Conservation (phyloP, 225 moss, liverwort and hornwort genomes). For the Bryoerythrophyllum caledonicum region DNA sequence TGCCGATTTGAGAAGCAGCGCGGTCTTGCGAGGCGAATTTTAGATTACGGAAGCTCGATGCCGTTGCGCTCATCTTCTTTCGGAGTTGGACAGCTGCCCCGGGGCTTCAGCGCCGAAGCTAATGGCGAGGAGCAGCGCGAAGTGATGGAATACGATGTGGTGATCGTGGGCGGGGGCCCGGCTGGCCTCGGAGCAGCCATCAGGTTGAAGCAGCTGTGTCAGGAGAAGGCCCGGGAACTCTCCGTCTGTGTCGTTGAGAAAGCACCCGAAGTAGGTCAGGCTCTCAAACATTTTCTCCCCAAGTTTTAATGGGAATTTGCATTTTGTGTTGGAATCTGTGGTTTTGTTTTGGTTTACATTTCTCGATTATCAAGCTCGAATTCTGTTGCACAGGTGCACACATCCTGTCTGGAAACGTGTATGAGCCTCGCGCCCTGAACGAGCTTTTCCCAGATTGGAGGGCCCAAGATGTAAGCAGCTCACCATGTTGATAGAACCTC, state of each 20-base stretch:
- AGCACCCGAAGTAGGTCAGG: slow-evolving; percentile 71
- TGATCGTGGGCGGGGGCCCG: slow-evolving; percentile 81
- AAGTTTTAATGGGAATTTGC: too few relatives aligned
- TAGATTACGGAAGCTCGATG: slow-evolving; percentile 12
- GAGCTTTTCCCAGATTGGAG: slow-evolving; percentile 78
- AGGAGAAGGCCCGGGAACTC: slow-evolving; percentile 55
- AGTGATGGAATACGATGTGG: slow-evolving; percentile 76
- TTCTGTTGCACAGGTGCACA: slow-evolving; percentile 57
- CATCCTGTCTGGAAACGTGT: slow-evolving; percentile 76
- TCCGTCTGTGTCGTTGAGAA: slow-evolving; percentile 78
- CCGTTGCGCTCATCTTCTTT: neutral
- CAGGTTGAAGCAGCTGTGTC: slow-evolving; percentile 72
- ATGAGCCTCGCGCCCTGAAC: slow-evolving; percentile 58
- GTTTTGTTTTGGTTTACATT: neutral
- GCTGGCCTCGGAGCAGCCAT: slow-evolving; percentile 78
- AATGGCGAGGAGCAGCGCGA: slow-evolving; percentile 43
- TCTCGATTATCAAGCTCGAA: neutral
- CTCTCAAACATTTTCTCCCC: neutral
- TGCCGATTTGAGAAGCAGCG: neutral
- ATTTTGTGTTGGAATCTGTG: too few relatives aligned
- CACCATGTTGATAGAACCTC: neutral
- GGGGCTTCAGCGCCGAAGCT: slow-evolving; percentile 28
- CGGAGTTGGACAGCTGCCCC: too few relatives aligned
- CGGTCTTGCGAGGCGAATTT: slow-evolving; percentile 5
- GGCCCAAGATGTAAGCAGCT: slow-evolving; percentile 52